phyloP scores from a whole-genome alignment of 139 green algal species.

The Zygnema cylindricum region DNA sequence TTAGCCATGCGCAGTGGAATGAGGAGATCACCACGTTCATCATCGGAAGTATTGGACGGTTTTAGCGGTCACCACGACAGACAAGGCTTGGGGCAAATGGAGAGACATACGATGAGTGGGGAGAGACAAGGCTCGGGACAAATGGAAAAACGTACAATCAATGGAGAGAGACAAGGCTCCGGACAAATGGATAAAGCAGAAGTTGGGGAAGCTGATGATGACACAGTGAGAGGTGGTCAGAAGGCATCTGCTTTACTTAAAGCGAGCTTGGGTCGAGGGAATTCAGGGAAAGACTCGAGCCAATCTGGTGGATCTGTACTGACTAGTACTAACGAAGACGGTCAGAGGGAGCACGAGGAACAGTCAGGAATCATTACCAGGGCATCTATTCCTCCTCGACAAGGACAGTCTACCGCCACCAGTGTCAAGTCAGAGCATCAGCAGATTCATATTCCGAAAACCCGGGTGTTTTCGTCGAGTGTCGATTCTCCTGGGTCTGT shows the following conservation, averaged over 20 bases:
- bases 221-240: not conserved
- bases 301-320: too few species aligned
- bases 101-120: not conserved
- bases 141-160: not conserved
- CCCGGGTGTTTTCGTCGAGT: not conserved
- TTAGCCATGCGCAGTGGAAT: constrained; percentile 13
- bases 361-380: not conserved
- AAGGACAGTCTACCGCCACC: not conserved
- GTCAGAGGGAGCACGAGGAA: too few species aligned
- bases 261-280: not conserved
- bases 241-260: not conserved
- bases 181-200: not conserved
- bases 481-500: not conserved
- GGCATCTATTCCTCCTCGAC: not conserved
- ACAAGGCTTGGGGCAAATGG: not conserved
- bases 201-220: not conserved
- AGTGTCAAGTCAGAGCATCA: not conserved
- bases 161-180: not conserved
- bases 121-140: not conserved
- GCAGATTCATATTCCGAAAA: too few species aligned
- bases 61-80: too few species aligned
- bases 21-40: not conserved
- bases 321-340: too few species aligned
- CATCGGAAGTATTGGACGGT: not conserved
- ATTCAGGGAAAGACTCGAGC: not conserved